phyloP scores from a whole-genome alignment of 78 protist species.

The Dictyostelium purpureum region DNA sequence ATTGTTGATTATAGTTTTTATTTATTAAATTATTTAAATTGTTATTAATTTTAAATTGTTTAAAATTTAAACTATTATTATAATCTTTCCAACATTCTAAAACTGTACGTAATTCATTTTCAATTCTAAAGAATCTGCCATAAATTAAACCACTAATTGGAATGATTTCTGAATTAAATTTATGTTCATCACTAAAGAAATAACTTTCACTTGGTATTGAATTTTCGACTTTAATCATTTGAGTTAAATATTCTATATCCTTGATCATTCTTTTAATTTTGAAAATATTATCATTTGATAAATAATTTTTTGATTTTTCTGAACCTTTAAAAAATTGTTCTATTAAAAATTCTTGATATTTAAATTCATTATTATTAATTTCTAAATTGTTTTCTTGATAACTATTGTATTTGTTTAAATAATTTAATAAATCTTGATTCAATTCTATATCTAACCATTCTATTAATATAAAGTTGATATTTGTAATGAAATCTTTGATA shows the following conservation, averaged over 20 bases:
- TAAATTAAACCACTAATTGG: conserved; percentile 52
- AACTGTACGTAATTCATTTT: conserved; percentile 43
- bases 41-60: too few species aligned
- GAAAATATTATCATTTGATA: conserved; percentile 12
- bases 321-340: background rate
- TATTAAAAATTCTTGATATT: background rate
- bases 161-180: conserved; percentile 22
- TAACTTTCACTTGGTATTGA: background rate
- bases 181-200: background rate
- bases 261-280: conserved; percentile 67
- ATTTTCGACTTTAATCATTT: conserved; percentile 28
- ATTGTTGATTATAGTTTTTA: background rate
- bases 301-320: background rate
- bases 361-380: background rate
- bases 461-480: conserved; percentile 5
- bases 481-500: conserved; percentile 14
- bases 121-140: conserved; percentile 55
- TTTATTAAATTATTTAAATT: too few species aligned
- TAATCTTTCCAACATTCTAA: conserved; percentile 52
- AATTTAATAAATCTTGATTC: background rate
- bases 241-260: conserved; percentile 46
- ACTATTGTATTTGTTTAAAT: background rate
- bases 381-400: background rate
- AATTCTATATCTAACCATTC: conserved; percentile 41
- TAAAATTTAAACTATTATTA: background rate